Conservation (phyloP, 371 early-diverging fungal species). For the Circinella minor region DNA sequence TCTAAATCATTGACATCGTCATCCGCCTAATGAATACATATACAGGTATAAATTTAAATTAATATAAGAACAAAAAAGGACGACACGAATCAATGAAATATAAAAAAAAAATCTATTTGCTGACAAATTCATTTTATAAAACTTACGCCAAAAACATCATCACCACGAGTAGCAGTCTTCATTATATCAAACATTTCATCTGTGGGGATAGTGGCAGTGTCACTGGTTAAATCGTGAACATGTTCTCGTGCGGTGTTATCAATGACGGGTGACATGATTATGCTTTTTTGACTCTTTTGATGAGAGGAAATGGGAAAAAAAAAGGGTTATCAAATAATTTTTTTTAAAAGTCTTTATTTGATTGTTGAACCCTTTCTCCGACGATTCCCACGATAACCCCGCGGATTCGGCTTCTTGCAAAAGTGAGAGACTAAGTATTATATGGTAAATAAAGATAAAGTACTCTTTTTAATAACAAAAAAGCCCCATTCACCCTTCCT, state of each 20-base stretch:
- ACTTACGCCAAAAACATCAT: slow-evolving; percentile 84
- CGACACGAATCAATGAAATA: neutral
- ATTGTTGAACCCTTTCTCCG: neutral
- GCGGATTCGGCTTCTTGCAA: too few species aligned
- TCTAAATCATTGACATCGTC: slow-evolving; percentile 65
- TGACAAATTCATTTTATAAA: neutral
- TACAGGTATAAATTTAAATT: too few species aligned
- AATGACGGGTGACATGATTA: slow-evolving; percentile 13
- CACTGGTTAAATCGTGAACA: slow-evolving; percentile 58
- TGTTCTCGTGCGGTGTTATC: slow-evolving; percentile 11
- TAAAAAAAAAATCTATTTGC: neutral
- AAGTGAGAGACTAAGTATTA: too few species aligned
- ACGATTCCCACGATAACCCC: neutral
- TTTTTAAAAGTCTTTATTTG: neutral
- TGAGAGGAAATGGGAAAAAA: neutral
- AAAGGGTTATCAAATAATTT: neutral
- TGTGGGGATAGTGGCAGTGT: slow-evolving; percentile 85
- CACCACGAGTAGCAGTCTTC: slow-evolving; percentile 77
- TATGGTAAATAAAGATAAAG: too few species aligned
- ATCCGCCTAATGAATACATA: slow-evolving; percentile 9
- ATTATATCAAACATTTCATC: slow-evolving; percentile 83
- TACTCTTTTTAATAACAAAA: too few species aligned
- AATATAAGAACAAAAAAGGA: too few species aligned
- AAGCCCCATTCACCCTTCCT: too few species aligned
- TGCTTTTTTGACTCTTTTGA: neutral